phyloP scores from a whole-genome alignment of 1,284 basidiomycete genomes.

The Boletus smithii region DNA sequence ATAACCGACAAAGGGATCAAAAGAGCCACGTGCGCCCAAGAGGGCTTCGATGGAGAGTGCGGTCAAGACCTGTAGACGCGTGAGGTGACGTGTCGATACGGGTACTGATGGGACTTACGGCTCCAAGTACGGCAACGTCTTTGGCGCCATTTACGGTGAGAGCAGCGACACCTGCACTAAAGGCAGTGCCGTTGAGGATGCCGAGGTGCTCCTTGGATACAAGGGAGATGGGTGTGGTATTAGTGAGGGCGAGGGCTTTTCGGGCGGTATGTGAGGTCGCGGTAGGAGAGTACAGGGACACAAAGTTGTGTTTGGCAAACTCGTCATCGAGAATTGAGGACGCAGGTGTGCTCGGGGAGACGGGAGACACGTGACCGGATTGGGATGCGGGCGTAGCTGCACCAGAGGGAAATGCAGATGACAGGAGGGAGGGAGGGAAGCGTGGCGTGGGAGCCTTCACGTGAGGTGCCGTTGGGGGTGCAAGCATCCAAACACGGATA shows the following conservation, averaged over 20 bases:
- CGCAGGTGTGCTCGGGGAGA: constrained; percentile 29
- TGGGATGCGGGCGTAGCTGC: constrained; percentile 18
- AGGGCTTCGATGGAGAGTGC: constrained; percentile 85
- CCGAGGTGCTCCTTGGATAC: constrained; percentile 82
- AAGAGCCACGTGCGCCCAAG: constrained; percentile 67
- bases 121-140: constrained; percentile 64
- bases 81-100: not conserved
- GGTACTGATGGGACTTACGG: constrained; percentile 17
- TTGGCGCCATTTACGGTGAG: constrained; percentile 71
- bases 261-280: constrained; percentile 43
- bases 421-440: constrained; percentile 6
- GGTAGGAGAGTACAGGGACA: not conserved
- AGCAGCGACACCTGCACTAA: constrained; percentile 63
- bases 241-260: constrained; percentile 65
- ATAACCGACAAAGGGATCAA: constrained; percentile 75
- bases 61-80: constrained; percentile 59
- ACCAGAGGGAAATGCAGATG: constrained; percentile 18
- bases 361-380: constrained; percentile 20
- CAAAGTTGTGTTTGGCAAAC: constrained; percentile 9
- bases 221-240: constrained; percentile 66
- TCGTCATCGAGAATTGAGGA: constrained; percentile 29
- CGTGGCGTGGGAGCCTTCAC: constrained; percentile 12
- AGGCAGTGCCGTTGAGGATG: constrained; percentile 81
- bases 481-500: constrained; percentile 57
- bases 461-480: constrained; percentile 1